A percentile compares a stretch with the other conserved stretches of the same genome.
Evolutionary conservation across 2,329 filamentous ascomycete genomes (phyloP).

Genomic region (Diaporthe amygdali): DNA sequence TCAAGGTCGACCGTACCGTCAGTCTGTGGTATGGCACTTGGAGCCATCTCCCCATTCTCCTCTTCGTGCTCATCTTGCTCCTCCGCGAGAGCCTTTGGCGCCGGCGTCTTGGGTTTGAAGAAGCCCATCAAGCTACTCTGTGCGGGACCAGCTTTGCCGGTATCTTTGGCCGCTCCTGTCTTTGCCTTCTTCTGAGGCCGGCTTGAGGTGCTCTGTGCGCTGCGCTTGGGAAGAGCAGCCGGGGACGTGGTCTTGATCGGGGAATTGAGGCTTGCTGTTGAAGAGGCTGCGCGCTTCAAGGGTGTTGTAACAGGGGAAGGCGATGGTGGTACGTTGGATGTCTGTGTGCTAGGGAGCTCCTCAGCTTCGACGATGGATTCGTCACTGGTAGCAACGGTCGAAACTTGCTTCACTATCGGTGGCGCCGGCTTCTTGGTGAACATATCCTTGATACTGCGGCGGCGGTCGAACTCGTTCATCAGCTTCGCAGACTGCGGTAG

Average conservation of each 20-base stretch:
- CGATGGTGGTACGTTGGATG: not conserved
- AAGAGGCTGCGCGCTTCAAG: not conserved
- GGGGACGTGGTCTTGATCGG: not conserved
- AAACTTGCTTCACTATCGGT: constrained; percentile 18
- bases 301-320: constrained; percentile 2
- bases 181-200: constrained; percentile 56
- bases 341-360: not conserved
- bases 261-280: not conserved
- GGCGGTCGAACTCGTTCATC: constrained; percentile 85
- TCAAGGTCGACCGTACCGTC: not conserved
- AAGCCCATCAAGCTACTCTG: constrained; percentile 76
- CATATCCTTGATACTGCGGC: constrained; percentile 92
- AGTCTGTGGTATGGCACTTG: not conserved
- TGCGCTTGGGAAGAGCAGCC: not conserved
- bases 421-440: constrained; percentile 64
- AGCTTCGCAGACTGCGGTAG: constrained; percentile 80
- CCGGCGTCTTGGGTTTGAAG: constrained; percentile 66
- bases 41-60: not conserved
- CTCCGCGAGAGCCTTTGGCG: not conserved
- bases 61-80: not conserved
- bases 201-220: not conserved
- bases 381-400: not conserved
- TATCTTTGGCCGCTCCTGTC: constrained; percentile 22
- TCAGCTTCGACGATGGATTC: not conserved
- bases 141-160: constrained; percentile 28